phyloP scores from a whole-genome alignment of 2,329 filamentous ascomycete species.

The Septoria linicola region DNA sequence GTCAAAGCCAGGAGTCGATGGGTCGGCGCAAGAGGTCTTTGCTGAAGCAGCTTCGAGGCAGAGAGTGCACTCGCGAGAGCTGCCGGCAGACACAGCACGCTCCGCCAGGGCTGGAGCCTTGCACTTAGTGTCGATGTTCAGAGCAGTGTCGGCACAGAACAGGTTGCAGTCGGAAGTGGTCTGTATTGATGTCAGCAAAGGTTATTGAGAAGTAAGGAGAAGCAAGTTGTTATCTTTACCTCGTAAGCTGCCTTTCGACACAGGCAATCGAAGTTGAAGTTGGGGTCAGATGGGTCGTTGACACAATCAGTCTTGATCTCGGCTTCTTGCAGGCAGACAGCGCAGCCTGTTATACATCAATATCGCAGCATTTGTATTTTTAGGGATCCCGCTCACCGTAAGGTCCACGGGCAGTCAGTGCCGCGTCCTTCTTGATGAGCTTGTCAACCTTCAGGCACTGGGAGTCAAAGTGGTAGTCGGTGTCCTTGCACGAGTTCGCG shows the following conservation, averaged over 20 bases:
- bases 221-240: background rate
- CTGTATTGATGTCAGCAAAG: too few relatives aligned
- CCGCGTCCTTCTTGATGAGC: too few relatives aligned
- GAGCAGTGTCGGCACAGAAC: too few relatives aligned
- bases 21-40: background rate
- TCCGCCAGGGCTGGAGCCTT: background rate
- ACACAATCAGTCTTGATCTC: too few relatives aligned
- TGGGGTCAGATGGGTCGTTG: too few relatives aligned
- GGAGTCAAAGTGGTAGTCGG: background rate
- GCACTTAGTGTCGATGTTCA: too few relatives aligned
- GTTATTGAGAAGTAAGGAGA: background rate
- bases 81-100: background rate
- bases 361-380: background rate
- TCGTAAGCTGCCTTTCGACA: too few relatives aligned
- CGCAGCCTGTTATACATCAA: background rate
- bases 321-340: too few relatives aligned
- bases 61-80: background rate
- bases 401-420: too few relatives aligned
- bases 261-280: too few relatives aligned
- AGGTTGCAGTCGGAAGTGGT: too few relatives aligned
- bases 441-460: background rate
- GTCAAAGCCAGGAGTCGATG: background rate
- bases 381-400: too few relatives aligned
- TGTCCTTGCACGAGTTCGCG: background rate
- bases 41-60: background rate